A percentile compares a stretch with the other conserved stretches of the same genome.
Evolutionary conservation across 148 eudicot species (phyloP).

Genomic region (Rhododendron vialii): DNA sequence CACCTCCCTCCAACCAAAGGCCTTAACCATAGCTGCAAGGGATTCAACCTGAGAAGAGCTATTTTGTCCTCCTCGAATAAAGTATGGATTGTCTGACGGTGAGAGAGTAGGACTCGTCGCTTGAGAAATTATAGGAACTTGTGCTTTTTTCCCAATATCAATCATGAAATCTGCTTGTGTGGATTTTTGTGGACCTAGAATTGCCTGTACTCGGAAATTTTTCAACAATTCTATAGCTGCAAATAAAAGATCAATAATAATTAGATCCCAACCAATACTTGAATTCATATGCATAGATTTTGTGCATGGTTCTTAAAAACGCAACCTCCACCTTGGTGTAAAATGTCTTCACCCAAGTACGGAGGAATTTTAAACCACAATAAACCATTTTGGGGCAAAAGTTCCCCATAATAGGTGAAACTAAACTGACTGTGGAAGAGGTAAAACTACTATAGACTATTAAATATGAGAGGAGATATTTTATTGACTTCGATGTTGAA

Average conservation of each 20-base stretch:
- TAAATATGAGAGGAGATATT: too few relatives aligned
- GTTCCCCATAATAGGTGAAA: too few relatives aligned
- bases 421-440: too few relatives aligned
- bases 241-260: neutral
- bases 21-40: conserved; percentile 41
- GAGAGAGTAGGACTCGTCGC: conserved; percentile 57
- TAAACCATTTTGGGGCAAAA: too few relatives aligned
- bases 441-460: too few relatives aligned
- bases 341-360: too few relatives aligned
- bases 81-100: conserved; percentile 40
- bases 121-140: conserved; percentile 54
- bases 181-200: conserved; percentile 53
- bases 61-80: conserved; percentile 40
- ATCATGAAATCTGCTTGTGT: conserved; percentile 49
- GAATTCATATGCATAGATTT: too few relatives aligned
- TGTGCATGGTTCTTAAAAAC: too few relatives aligned
- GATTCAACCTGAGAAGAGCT: conserved; percentile 46
- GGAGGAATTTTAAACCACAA: too few relatives aligned
- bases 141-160: conserved; percentile 31
- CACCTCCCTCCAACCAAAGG: conserved; percentile 55
- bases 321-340: too few relatives aligned
- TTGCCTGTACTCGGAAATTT: conserved; percentile 46
- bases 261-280: neutral
- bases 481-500: too few relatives aligned
- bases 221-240: conserved; percentile 53